phyloP scores from a whole-genome alignment of 192 early-diverging fungal species.

The Rhizophagus clarus region DNA sequence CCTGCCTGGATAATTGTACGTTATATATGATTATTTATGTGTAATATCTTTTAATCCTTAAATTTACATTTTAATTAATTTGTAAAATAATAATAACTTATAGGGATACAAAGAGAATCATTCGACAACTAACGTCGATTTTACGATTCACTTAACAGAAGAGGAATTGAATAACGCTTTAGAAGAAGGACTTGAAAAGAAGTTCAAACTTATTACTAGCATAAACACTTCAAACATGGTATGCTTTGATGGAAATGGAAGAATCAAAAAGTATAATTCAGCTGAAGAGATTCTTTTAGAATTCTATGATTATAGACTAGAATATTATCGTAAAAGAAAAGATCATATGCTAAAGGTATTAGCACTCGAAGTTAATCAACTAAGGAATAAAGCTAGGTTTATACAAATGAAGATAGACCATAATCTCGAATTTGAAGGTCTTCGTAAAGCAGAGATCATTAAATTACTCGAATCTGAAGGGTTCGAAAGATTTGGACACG shows the following conservation, averaged over 20 bases:
- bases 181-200: constrained; percentile 78
- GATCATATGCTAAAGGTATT: constrained; percentile 65
- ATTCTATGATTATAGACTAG: constrained; percentile 82
- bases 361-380: constrained; percentile 62
- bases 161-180: constrained; percentile 73
- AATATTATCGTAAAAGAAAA: constrained; percentile 91
- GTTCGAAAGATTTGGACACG: neutral
- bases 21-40: neutral
- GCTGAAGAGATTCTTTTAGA: constrained; percentile 83
- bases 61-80: neutral
- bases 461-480: constrained; percentile 63
- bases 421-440: constrained; percentile 80
- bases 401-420: constrained; percentile 87
- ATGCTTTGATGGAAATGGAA: constrained; percentile 87
- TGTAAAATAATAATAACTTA: neutral
- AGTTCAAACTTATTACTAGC: constrained; percentile 73
- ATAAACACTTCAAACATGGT: constrained; percentile 91
- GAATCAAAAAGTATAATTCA: constrained; percentile 78
- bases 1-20: constrained; percentile 50
- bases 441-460: constrained; percentile 78
- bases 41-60: too few relatives aligned
- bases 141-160: constrained; percentile 69
- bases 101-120: neutral
- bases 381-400: constrained; percentile 86
- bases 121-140: neutral